A percentile compares a stretch with the other conserved stretches of the same genome.
Evolutionary conservation across 805 yeast species (phyloP).

Genomic region (Pichia paraexigua): DNA sequence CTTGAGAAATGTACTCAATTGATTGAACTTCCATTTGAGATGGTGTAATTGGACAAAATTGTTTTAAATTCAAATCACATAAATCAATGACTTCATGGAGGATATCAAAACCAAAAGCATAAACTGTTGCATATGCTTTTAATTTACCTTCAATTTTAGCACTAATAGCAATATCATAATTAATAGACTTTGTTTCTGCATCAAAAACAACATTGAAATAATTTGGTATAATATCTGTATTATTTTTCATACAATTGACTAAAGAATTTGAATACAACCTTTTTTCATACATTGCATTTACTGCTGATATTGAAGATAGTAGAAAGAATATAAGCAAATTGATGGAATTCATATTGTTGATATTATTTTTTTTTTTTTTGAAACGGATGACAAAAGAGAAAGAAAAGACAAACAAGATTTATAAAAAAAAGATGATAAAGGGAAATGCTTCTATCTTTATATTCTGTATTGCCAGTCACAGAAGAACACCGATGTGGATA

Average conservation of each 20-base stretch:
- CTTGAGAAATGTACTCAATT: constrained; percentile 45
- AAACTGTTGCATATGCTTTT: constrained; percentile 62
- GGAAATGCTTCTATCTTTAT: no score
- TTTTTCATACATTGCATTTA: constrained; percentile 20
- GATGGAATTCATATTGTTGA: not conserved
- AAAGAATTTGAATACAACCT: constrained; percentile 59
- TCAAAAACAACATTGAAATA: constrained; percentile 68
- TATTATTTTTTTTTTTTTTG: not conserved
- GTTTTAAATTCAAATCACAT: constrained; percentile 67
- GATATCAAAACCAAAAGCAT: constrained; percentile 78
- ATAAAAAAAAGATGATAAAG: no score
- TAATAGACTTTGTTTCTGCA: constrained; percentile 61
- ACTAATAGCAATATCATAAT: constrained; percentile 60
- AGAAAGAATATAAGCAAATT: not conserved
- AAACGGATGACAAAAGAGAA: no score
- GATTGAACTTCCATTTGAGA: constrained; percentile 75
- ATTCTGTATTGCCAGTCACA: no score
- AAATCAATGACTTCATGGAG: constrained; percentile 51
- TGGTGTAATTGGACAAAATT: constrained; percentile 83
- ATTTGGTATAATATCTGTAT: constrained; percentile 64
- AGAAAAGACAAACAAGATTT: no score
- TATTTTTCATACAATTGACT: constrained; percentile 76
- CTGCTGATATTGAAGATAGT: constrained; percentile 5
- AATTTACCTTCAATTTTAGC: constrained; percentile 63
- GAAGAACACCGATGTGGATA: no score